phyloP scores from a whole-genome alignment of 768 basidiomycete species.

The Leccinum aurantiacum region DNA sequence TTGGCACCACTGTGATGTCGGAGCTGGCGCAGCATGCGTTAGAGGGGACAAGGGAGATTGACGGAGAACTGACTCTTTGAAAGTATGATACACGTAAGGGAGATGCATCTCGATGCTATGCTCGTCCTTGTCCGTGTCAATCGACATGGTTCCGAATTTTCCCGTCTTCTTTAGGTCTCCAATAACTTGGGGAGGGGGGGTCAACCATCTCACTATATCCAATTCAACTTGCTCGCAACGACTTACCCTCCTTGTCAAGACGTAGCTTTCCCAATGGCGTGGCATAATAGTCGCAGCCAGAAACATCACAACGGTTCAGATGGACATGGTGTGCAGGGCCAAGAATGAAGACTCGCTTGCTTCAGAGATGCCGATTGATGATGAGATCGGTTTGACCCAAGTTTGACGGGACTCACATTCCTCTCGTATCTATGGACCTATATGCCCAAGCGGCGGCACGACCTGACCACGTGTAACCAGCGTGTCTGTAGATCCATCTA shows the following conservation, averaged over 20 bases:
- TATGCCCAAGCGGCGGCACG: conserved; percentile 96
- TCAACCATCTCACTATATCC: conserved; percentile 10
- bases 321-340: conserved; percentile 96
- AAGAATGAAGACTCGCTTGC: conserved; percentile 90
- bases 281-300: conserved; percentile 70
- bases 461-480: conserved; percentile 94
- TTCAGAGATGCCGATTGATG: conserved; percentile 32
- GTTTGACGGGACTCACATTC: conserved; percentile 60
- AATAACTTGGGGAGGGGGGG: conserved; percentile 12
- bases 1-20: conserved; percentile 83
- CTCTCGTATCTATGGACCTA: conserved; percentile 75
- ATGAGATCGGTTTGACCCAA: conserved; percentile 3
- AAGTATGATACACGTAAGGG: conserved; percentile 84
- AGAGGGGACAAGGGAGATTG: conserved; percentile 3
- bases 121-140: conserved; percentile 82
- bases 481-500: conserved; percentile 60
- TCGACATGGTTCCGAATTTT: conserved; percentile 66
- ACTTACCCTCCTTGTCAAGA: conserved; percentile 76
- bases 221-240: background rate
- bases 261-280: conserved; percentile 86
- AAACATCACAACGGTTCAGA: conserved; percentile 83
- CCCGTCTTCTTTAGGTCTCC: conserved; percentile 13
- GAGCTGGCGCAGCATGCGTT: conserved; percentile 38
- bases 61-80: conserved; percentile 59
- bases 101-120: conserved; percentile 99